A percentile compares a stretch with the other conserved stretches of the same genome.
These are phyloP conservation scores for Zasmidium cellare DNA, from an alignment of 2,329 filamentous ascomycete genomes.

Conservation along the genomic window DNA sequence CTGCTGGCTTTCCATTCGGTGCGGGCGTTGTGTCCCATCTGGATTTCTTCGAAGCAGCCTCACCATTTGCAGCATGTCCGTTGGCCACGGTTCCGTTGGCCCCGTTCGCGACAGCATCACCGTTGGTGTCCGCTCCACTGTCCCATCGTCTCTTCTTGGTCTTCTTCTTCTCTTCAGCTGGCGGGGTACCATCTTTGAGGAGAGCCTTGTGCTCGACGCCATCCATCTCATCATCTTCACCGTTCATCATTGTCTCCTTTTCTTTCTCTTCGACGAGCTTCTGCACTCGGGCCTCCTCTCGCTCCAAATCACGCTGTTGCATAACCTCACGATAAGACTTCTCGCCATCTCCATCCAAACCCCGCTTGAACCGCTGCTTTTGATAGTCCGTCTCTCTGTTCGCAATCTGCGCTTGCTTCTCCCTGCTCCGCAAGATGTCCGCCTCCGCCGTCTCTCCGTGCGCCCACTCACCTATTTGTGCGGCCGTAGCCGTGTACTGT, in stretches of 20 bases:
- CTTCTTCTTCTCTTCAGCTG: conserved; percentile 59
- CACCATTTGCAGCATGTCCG: conserved; percentile 14
- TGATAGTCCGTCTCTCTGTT: conserved; percentile 98
- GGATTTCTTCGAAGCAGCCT: conserved; percentile 62
- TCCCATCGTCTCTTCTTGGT: conserved; percentile 69
- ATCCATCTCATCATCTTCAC: conserved; percentile 67
- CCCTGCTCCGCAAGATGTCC: conserved; percentile 80
- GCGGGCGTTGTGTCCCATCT: conserved; percentile 76
- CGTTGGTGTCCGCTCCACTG: conserved; percentile 36
- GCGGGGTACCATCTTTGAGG: conserved; percentile 47
- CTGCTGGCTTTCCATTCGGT: conserved; percentile 33
- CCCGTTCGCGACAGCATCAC: conserved; percentile 20
- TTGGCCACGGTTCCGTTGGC: conserved; percentile 17
- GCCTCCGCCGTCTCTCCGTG: conserved; percentile 88
- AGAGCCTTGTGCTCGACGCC: conserved; percentile 67
- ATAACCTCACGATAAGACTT: conserved; percentile 87
- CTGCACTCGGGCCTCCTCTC: conserved; percentile 85
- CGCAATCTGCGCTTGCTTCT: conserved; percentile 86
- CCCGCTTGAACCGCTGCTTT: conserved; percentile 88
- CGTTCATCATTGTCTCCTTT: conserved; percentile 64
- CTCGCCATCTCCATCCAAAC: conserved; percentile 69
- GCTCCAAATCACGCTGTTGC: conserved; percentile 84
- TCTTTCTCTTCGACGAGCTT: conserved; percentile 77
- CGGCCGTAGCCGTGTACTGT: conserved; percentile 90
- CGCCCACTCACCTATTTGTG: conserved; percentile 93